Evolutionary conservation across 352 stramenopile species (phyloP), one percentile per base, ranked within the genome.

Genomic region (Phytopythium delawarense): DNA sequence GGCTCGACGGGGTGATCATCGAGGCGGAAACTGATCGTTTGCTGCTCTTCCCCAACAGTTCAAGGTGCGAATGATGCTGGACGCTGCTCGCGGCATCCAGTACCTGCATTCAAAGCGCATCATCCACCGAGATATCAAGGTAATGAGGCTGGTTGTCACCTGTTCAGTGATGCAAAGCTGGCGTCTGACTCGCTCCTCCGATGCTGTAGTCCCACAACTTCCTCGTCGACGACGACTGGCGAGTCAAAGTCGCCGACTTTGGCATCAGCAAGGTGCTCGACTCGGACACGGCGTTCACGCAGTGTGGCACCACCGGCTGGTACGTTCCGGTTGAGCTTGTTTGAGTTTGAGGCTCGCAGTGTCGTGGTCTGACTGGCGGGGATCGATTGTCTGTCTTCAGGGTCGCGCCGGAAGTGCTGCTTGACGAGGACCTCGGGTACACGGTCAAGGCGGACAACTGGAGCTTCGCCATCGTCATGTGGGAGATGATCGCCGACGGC

Each of bases 401-500:
- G 87, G 86, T 96, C 69, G 87, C 87, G 16, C 87, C 87, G n/a
- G 87, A 96, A 64, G 87, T 96, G 50, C 44, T 96, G 30, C 67
- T 96, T 32, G 87, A 96, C 39, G 87, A 96, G 84, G 87, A 96
- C 46, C 62, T 94, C 52, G 87, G 87, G 23, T 96, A 96, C 64
- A 88, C 87, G 8, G 92, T 96, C 72, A 96, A 94, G 66, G 87
- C 87, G 25, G 87, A 96, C 71, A 96, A 94, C 61, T 96, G 87
- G 85, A 96, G 87, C 64, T 94, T 96, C 72, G 87, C 85, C 23
- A 88, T 96, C 59, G 87, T 96, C 21, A 96, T 96, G 87, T 96
- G 87, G 87, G 87, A 96, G 71, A 94, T 96, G 79, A 86, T 96
- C 45, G 87, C 87, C n/a, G 84, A 82, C 25, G 73, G 68, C 7